Evolutionary conservation across 176 grass and related monocot species (phyloP).

Genomic region (Bonia amplexicaulis): DNA sequence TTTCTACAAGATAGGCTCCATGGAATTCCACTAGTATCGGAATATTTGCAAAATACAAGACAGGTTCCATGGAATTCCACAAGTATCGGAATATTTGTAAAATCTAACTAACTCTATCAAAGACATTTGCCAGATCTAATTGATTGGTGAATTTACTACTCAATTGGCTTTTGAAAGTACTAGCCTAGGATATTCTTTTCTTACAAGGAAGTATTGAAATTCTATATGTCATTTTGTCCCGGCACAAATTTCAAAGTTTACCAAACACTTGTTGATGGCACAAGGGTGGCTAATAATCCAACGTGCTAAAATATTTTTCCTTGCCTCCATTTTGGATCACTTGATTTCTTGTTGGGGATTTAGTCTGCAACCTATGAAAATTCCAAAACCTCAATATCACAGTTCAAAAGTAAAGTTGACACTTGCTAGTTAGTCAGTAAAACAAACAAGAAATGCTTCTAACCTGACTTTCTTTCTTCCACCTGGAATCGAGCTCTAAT

Average conservation of each 20-base stretch:
- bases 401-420: background rate
- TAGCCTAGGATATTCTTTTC: background rate
- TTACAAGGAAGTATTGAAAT: background rate
- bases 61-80: background rate
- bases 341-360: background rate
- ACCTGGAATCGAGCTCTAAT: background rate
- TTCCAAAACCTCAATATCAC: background rate
- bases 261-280: background rate
- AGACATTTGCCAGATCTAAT: background rate
- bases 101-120: background rate
- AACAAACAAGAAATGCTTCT: background rate
- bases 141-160: background rate
- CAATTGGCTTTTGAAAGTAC: background rate
- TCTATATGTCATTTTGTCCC: constrained; percentile 18
- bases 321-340: background rate
- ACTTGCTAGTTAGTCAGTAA: background rate
- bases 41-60: background rate
- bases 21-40: background rate
- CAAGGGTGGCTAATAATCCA: background rate
- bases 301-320: background rate
- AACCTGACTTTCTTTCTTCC: background rate
- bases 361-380: background rate
- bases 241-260: constrained; percentile 24
- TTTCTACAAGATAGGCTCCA: background rate
- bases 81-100: background rate